phyloP scores from a whole-genome alignment of 2,329 filamentous ascomycete species.

The Ophioceras dolichostomum region DNA sequence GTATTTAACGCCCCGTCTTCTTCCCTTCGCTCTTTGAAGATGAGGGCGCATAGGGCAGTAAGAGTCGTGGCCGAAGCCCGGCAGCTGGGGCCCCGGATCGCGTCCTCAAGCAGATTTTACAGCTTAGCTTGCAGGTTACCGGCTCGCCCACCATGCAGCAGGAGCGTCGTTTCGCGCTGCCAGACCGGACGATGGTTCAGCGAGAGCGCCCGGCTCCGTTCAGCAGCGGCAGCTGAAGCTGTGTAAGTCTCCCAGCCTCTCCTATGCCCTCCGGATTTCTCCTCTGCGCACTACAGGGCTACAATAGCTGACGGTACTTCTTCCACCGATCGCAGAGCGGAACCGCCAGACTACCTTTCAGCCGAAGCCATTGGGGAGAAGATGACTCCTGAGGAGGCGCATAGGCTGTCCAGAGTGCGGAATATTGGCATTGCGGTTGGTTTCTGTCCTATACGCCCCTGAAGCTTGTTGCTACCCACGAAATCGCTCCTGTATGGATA shows the following conservation, averaged over 20 bases:
- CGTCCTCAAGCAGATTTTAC: not conserved
- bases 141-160: constrained; percentile 12
- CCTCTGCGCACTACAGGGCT: too few species aligned
- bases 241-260: constrained; percentile 19
- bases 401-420: constrained; percentile 67
- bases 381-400: constrained; percentile 66
- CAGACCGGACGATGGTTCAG: constrained; percentile 26
- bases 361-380: constrained; percentile 59
- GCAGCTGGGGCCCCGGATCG: constrained; percentile 13
- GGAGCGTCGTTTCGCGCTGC: constrained; percentile 6
- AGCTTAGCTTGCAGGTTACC: not conserved
- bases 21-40: constrained; percentile 12
- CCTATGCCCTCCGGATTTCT: not conserved
- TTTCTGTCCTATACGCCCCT: too few species aligned
- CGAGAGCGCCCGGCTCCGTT: constrained; percentile 19
- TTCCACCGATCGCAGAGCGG: too few species aligned
- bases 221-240: constrained; percentile 21
- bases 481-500: too few species aligned
- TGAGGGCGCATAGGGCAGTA: constrained; percentile 26
- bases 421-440: constrained; percentile 96
- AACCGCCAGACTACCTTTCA: too few species aligned
- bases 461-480: too few species aligned
- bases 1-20: constrained; percentile 7
- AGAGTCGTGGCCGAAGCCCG: constrained; percentile 24
- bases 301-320: not conserved